A percentile compares a stretch with the other conserved stretches of the same genome.
These are phyloP conservation scores for Globisporangium takayamanum DNA, from an alignment of 352 stramenopile genomes.

Conservation along the genomic window DNA sequence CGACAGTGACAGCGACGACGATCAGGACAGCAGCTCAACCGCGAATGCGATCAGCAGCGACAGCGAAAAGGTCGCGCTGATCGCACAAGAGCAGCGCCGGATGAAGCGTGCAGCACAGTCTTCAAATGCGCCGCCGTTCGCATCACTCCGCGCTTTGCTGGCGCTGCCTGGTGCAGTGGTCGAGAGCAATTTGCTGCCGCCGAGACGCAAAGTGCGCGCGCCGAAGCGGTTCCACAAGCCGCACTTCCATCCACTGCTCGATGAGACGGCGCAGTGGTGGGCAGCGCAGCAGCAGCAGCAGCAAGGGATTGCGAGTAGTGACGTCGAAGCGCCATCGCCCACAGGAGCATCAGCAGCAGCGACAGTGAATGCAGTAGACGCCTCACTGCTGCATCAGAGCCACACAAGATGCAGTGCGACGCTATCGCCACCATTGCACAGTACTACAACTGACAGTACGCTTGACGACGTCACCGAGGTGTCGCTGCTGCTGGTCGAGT, in stretches of 20 bases:
- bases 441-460: too few species aligned
- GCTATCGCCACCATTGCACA: too few species aligned
- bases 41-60: not conserved
- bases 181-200: conserved; percentile 4
- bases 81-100: conserved; percentile 3
- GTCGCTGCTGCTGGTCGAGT: too few species aligned
- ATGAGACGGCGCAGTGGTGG: conserved; percentile 55
- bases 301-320: not conserved
- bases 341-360: too few species aligned
- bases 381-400: too few species aligned
- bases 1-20: conserved; percentile 19
- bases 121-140: not conserved
- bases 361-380: too few species aligned
- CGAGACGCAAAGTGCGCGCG: not conserved
- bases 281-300: conserved; percentile 12
- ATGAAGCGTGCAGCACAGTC: conserved; percentile 1
- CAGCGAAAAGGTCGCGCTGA: conserved; percentile 12
- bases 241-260: conserved; percentile 55
- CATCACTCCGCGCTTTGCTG: conserved; percentile 1
- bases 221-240: conserved; percentile 45
- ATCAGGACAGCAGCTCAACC: conserved; percentile 14
- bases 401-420: too few species aligned
- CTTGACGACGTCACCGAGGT: too few species aligned
- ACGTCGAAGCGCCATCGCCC: not conserved
- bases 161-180: conserved; percentile 1